phyloP scores from a whole-genome alignment of 1,139 yeast species.

The Yamadazyma conglobata region DNA sequence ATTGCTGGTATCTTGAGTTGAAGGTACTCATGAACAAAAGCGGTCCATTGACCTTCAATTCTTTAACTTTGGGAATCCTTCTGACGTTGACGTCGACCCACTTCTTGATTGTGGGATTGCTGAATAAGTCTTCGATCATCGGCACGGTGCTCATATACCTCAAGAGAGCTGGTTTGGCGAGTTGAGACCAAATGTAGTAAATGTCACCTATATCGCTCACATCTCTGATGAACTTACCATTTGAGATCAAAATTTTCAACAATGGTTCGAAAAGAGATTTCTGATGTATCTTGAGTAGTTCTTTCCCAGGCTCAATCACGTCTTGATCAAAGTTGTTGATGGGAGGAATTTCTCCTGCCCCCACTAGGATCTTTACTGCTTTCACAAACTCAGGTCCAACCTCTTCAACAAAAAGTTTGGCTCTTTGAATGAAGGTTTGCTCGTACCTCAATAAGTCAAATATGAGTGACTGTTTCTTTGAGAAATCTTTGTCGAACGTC shows the following conservation, averaged over 20 bases:
- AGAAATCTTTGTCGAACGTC: constrained; percentile 50
- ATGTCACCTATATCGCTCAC: constrained; percentile 54
- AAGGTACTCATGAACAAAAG: constrained; percentile 71
- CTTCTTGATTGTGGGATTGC: constrained; percentile 48
- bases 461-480: constrained; percentile 69
- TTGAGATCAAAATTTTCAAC: constrained; percentile 35
- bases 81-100: constrained; percentile 48
- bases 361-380: constrained; percentile 48
- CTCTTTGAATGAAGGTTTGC: constrained; percentile 68
- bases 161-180: constrained; percentile 48
- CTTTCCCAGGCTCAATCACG: constrained; percentile 59
- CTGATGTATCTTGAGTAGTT: constrained; percentile 60
- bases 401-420: constrained; percentile 56
- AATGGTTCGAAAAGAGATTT: constrained; percentile 54
- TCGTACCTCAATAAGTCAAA: constrained; percentile 77
- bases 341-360: constrained; percentile 24
- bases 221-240: constrained; percentile 66
- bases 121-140: constrained; percentile 28
- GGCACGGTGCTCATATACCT: constrained; percentile 53
- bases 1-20: constrained; percentile 68
- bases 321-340: constrained; percentile 53
- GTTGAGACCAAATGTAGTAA: constrained; percentile 62
- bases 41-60: constrained; percentile 52
- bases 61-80: constrained; percentile 36
- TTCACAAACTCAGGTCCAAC: constrained; percentile 43